Percentiles rank a stretch among this genome's conserved stretches.
These are phyloP conservation scores for Neoboletus magnificus DNA, from an alignment of 768 basidiomycete species.

Conservation along the genomic window DNA sequence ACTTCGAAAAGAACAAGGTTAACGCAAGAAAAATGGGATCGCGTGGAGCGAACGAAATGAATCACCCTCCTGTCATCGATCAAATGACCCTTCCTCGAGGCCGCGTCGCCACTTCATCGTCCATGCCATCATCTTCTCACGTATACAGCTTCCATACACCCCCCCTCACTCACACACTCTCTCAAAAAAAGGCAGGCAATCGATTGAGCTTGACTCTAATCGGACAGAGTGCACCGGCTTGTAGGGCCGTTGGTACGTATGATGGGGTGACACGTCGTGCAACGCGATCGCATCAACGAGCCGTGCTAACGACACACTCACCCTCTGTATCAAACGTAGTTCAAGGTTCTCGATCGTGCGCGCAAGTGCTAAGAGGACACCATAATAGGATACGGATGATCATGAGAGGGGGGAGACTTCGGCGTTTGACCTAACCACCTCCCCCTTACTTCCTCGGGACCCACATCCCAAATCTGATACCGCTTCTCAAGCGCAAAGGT, in stretches of 20 bases:
- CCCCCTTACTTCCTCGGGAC: background rate
- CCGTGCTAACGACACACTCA: background rate
- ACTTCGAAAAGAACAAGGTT: constrained; percentile 9
- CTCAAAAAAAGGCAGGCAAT: background rate
- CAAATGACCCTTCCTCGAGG: background rate
- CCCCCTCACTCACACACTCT: background rate
- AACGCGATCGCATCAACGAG: background rate
- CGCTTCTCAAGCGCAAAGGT: background rate
- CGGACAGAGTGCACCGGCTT: background rate
- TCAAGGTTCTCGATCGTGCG: background rate
- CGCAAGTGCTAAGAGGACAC: background rate
- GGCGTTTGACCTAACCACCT: background rate
- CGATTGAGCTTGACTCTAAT: background rate
- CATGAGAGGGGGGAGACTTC: background rate
- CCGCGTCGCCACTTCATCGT: background rate
- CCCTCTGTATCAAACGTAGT: background rate
- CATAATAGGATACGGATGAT: background rate
- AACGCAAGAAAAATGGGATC: background rate
- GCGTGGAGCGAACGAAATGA: background rate
- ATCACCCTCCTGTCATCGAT: background rate
- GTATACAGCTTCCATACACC: background rate
- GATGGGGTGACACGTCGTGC: background rate
- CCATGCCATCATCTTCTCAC: background rate
- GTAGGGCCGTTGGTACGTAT: background rate
- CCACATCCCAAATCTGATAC: background rate